phyloP scores from a whole-genome alignment of 208 protist genomes.

The Herpetomonas samuelpessoai region DNA sequence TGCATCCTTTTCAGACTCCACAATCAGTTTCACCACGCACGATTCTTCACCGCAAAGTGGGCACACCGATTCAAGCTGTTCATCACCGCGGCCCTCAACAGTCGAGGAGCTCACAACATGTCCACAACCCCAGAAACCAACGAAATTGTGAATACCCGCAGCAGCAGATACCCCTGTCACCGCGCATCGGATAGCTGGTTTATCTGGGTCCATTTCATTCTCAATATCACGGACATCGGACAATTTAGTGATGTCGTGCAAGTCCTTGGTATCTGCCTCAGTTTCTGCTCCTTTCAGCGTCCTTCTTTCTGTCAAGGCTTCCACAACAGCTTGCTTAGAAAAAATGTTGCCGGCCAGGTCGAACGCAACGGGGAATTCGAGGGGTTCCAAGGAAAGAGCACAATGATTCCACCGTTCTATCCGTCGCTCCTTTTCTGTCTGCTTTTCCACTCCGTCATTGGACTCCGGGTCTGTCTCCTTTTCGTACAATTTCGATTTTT shows the following conservation, averaged over 20 bases:
- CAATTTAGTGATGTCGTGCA: slow-evolving; percentile 25
- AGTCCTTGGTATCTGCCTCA: not conserved
- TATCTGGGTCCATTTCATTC: slow-evolving; percentile 24
- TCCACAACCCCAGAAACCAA: slow-evolving; percentile 78
- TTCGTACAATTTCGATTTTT: slow-evolving; percentile 44
- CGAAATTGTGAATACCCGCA: slow-evolving; percentile 54
- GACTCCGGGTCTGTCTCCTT: slow-evolving; percentile 21
- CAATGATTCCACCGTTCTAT: slow-evolving; percentile 58
- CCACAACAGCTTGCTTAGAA: slow-evolving; percentile 59
- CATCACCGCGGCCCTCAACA: slow-evolving; percentile 6
- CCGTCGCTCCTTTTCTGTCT: slow-evolving; percentile 18
- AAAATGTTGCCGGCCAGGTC: slow-evolving; percentile 61
- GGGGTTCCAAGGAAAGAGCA: slow-evolving; percentile 41
- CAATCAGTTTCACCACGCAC: slow-evolving; percentile 38
- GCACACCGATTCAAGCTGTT: slow-evolving; percentile 13
- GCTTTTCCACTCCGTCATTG: slow-evolving; percentile 11
- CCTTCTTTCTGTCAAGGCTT: slow-evolving; percentile 41
- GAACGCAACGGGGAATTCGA: slow-evolving; percentile 63
- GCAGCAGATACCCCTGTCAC: slow-evolving; percentile 44
- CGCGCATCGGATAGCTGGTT: slow-evolving; percentile 49
- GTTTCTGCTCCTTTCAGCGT: not conserved
- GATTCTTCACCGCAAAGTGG: slow-evolving; percentile 33
- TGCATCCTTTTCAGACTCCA: slow-evolving; percentile 27
- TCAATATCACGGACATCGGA: slow-evolving; percentile 55
- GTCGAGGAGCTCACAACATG: slow-evolving; percentile 49